Conservation (phyloP, 768 basidiomycete species). For the Nidularia sp. region DNA sequence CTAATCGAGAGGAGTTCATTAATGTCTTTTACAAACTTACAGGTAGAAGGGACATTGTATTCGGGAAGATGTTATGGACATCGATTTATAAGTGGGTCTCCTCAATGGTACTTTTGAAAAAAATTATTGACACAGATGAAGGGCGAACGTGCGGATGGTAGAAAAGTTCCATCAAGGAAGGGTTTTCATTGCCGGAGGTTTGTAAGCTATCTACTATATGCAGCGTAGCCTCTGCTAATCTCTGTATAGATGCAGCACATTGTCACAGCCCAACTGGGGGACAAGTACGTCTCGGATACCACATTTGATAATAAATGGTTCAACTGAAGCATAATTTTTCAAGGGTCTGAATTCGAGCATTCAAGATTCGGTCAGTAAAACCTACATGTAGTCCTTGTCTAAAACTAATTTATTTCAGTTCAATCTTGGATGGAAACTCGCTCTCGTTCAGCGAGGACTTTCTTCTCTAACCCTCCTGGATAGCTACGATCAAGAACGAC, state of each 20-base stretch:
- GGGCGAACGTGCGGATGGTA: slow-evolving; percentile 47
- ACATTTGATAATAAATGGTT: not conserved
- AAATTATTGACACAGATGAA: slow-evolving; percentile 4
- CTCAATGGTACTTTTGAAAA: not conserved
- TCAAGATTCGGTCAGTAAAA: slow-evolving; percentile 26
- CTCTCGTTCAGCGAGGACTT: slow-evolving; percentile 32
- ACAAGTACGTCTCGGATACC: slow-evolving; percentile 14
- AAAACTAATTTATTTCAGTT: slow-evolving; percentile 14
- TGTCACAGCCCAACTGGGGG: slow-evolving; percentile 41
- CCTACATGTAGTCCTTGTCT: not conserved
- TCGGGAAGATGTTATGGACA: not conserved
- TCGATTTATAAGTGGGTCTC: not conserved
- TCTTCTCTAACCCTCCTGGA: slow-evolving; percentile 30
- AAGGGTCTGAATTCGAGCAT: slow-evolving; percentile 31
- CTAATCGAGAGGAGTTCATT: not conserved
- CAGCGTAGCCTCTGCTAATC: not conserved
- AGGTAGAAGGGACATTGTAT: not conserved
- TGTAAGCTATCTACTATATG: not conserved
- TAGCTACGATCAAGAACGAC: slow-evolving; percentile 38
- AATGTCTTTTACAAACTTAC: not conserved
- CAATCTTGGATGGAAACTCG: slow-evolving; percentile 43
- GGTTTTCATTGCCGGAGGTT: slow-evolving; percentile 48
- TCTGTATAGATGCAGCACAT: slow-evolving; percentile 43
- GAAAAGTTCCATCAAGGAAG: slow-evolving; percentile 34
- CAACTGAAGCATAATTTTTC: not conserved